Base-by-base conservation (phyloP, 2,329 filamentous ascomycete genomes). In the Tolypocladium tropicale region DNA sequence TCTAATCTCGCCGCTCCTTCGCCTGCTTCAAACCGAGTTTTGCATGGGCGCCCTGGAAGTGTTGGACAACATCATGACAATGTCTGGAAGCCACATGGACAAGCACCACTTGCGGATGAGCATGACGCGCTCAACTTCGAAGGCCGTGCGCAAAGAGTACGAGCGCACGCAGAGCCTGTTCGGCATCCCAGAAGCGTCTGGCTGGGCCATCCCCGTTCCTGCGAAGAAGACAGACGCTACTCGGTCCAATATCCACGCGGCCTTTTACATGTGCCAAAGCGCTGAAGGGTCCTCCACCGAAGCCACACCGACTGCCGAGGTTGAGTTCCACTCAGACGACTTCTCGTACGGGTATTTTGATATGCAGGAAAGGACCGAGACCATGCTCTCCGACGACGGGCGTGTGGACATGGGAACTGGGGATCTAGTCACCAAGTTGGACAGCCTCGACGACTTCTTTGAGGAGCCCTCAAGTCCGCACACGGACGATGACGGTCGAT, bases 61-160 rank as follows among this genome's bases (percentile, higher is more conserved):
- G 1, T 77, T 99, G 57, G 94, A 99, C 70, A 89, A 93, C 61
- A 94, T 97, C 63, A 95, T 96, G 82, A 90, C 89, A 32, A 93
- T 97, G 77, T 91, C 91, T 0, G 89, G 90, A 5, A 91, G 89
- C 34, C 88, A 93, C 1, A 90, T 96, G 80, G 94, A 97, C 70
- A 90, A 89, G 64, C 90, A 96, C 64, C 91, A 97, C 67, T 76
- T 99, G 57, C 85, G 94, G 41, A 99, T 99, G 95, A 97, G 93
- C 71, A 96, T 99, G 90, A 92, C 91, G 6, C 87, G 89, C 14
- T 86, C 89, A 1, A 90, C 91, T 2, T 94, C 91, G 0, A 88
- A 89, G 63, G 84, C 88, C 0, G 88, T 94, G 53, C 86, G 90
- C 52, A 97, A 96, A 68, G 92, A 97, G 71, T 97, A 96, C 64